Conservation (phyloP, 2,329 filamentous ascomycete species). For the Dendryphion nanum region DNA sequence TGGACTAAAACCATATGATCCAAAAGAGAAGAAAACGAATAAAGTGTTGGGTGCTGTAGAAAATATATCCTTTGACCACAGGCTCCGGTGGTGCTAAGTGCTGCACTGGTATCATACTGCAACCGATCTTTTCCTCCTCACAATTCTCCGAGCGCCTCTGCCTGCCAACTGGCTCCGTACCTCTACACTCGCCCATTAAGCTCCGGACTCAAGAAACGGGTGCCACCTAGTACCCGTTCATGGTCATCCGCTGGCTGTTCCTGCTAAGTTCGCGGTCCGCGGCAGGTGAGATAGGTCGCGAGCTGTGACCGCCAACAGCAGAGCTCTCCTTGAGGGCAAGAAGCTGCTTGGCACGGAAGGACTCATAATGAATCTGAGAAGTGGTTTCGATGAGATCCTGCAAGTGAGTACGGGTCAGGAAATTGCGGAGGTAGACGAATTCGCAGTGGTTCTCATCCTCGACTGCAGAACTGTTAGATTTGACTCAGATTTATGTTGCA, state of each 20-base stretch:
- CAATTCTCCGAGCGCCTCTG: background rate
- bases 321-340: conserved; percentile 98
- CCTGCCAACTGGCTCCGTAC: too few relatives aligned
- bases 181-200: too few relatives aligned
- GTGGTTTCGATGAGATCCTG: conserved; percentile 99
- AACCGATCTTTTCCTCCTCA: conserved; percentile 9
- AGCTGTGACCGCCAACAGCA: conserved; percentile 72
- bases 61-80: conserved; percentile 4
- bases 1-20: conserved; percentile 35
- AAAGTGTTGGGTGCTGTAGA: conserved; percentile 20
- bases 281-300: conserved; percentile 90
- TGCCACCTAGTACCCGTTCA: conserved; percentile 86
- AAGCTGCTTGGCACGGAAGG: conserved; percentile 98
- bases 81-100: conserved; percentile 16
- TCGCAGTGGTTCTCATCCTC: conserved; percentile 99
- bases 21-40: conserved; percentile 12
- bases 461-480: conserved; percentile 53
- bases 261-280: conserved; percentile 95
- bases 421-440: conserved; percentile 97
- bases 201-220: conserved; percentile 1
- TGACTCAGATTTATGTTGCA: too few relatives aligned
- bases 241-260: conserved; percentile 94
- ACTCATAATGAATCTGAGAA: conserved; percentile 99
- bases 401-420: conserved; percentile 95
- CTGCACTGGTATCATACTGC: conserved; percentile 41